Conservation (phyloP, 2,329 filamentous ascomycete species). For the Ophiostoma novo-ulmi region DNA sequence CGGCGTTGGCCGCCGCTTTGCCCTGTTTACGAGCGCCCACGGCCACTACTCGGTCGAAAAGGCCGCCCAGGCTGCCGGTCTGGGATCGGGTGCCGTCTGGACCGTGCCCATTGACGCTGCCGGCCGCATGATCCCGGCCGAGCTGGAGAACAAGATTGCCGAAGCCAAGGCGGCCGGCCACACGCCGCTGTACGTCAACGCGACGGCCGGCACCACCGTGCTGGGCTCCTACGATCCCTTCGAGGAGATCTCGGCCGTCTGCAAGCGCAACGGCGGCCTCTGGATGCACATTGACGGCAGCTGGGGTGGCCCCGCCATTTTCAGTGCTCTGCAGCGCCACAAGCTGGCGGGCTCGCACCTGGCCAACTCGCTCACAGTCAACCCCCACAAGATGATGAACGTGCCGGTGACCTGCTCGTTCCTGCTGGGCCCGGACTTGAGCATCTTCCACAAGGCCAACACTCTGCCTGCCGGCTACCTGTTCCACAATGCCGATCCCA, state of each 20-base stretch:
- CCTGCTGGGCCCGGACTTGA: slow-evolving; percentile 71
- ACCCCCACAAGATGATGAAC: slow-evolving; percentile 96
- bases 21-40: slow-evolving; percentile 81
- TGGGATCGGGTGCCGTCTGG: slow-evolving; percentile 71
- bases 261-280: slow-evolving; percentile 58
- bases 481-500: slow-evolving; percentile 53
- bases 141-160: slow-evolving; percentile 58
- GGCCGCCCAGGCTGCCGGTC: slow-evolving; percentile 82
- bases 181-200: slow-evolving; percentile 91
- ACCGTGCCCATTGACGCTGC: slow-evolving; percentile 65
- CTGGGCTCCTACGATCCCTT: slow-evolving; percentile 85
- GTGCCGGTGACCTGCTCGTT: slow-evolving; percentile 88
- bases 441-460: slow-evolving; percentile 74
- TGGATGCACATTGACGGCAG: slow-evolving; percentile 93
- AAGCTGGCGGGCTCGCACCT: slow-evolving; percentile 67
- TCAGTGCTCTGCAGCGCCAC: slow-evolving; percentile 57
- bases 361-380: slow-evolving; percentile 79
- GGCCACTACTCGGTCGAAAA: slow-evolving; percentile 96
- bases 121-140: slow-evolving; percentile 65
- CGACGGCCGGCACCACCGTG: slow-evolving; percentile 91
- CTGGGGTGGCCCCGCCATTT: slow-evolving; percentile 83
- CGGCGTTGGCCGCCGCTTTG: slow-evolving; percentile 54
- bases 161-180: slow-evolving; percentile 61
- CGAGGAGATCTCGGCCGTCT: slow-evolving; percentile 62
- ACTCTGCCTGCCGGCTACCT: slow-evolving; percentile 82